A percentile compares a stretch with the other conserved stretches of the same genome.
phyloP scores from a whole-genome alignment of 768 basidiomycete genomes.

The Mycena amicta region DNA sequence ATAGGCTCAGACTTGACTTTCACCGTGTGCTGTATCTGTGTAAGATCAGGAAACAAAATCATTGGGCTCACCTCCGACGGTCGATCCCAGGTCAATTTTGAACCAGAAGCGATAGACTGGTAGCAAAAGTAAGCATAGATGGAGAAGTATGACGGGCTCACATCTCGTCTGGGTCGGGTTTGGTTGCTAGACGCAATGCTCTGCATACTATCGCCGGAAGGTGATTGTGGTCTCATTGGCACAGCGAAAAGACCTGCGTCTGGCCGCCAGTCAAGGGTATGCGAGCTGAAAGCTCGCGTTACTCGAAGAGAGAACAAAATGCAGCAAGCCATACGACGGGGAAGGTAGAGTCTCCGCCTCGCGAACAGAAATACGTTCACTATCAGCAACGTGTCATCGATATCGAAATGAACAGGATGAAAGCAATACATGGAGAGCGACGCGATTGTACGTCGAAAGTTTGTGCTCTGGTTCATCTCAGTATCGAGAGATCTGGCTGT shows the following conservation, averaged over 20 bases:
- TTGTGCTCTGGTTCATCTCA: background rate
- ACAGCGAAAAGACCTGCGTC: conserved; percentile 6
- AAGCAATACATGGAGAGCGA: background rate
- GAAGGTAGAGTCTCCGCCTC: background rate
- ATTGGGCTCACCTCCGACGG: background rate
- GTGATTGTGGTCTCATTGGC: too few species aligned
- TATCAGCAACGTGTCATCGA: too few species aligned
- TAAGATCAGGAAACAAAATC: background rate
- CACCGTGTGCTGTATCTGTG: background rate
- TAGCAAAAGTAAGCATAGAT: background rate
- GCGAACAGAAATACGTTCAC: background rate
- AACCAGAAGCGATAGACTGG: background rate
- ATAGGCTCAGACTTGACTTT: conserved; percentile 10
- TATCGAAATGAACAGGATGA: background rate
- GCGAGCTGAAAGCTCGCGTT: too few species aligned
- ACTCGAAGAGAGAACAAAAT: too few species aligned
- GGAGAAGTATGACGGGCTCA: too few species aligned
- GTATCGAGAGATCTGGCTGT: background rate
- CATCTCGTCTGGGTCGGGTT: too few species aligned
- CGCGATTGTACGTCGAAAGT: background rate
- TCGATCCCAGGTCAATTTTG: background rate
- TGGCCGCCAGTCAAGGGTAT: background rate
- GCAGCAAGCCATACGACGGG: too few species aligned
- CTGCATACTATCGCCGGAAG: too few species aligned
- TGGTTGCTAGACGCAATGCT: too few species aligned